These are phyloP conservation scores for Rhodotorula diobovata DNA, from an alignment of 768 basidiomycete species.

Conservation along the genomic window DNA sequence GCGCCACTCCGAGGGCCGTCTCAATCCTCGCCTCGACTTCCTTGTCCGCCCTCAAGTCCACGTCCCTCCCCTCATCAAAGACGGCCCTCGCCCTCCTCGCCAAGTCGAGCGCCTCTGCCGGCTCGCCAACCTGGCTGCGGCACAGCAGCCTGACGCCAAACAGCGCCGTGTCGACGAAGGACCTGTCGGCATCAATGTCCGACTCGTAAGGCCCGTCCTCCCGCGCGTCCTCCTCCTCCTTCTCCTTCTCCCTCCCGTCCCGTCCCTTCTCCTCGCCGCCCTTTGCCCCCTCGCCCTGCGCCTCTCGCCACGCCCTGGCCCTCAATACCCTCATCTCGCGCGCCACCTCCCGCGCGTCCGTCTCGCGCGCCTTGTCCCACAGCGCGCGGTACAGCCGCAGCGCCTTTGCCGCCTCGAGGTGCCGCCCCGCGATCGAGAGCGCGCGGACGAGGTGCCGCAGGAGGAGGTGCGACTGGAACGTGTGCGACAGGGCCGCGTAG, in stretches of 20 bases:
- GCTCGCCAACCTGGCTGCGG: constrained; percentile 50
- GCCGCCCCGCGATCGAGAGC: constrained; percentile 57
- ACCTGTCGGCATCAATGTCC: constrained; percentile 46
- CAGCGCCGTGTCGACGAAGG: constrained; percentile 73
- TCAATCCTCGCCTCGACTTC: constrained; percentile 44
- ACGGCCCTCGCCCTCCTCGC: constrained; percentile 51
- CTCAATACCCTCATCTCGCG: constrained; percentile 44
- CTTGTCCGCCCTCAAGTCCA: constrained; percentile 27
- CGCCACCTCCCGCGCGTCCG: constrained; percentile 49
- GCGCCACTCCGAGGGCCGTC: constrained; percentile 59
- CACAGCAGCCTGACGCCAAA: constrained; percentile 75
- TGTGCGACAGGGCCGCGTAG: constrained; percentile 90
- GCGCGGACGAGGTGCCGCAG: constrained; percentile 79
- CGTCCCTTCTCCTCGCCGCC: constrained; percentile 22
- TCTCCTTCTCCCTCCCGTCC: constrained; percentile 8
- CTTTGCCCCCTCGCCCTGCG: constrained; percentile 30
- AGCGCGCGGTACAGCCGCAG: constrained; percentile 77
- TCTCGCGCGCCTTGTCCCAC: constrained; percentile 74
- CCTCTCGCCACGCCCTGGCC: constrained; percentile 40
- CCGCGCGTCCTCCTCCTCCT: not conserved
- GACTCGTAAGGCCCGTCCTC: not conserved
- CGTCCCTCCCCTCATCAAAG: constrained; percentile 5
- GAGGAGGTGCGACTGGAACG: constrained; percentile 83
- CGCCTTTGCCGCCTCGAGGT: constrained; percentile 64
- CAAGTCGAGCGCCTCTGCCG: constrained; percentile 59